phyloP scores from a whole-genome alignment of 106 monocot genomes.

The Phalaenopsis equestris region DNA sequence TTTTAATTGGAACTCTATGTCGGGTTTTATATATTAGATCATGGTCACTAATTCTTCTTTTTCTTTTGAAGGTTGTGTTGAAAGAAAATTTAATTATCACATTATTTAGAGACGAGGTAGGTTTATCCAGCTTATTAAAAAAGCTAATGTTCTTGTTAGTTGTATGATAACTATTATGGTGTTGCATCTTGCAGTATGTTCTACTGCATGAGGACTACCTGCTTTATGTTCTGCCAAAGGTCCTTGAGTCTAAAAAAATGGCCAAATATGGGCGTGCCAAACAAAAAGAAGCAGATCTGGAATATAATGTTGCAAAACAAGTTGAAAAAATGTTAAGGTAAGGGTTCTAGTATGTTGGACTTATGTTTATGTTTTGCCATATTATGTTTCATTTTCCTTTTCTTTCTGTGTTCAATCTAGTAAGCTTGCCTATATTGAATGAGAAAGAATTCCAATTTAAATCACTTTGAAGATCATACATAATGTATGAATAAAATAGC shows the following conservation, averaged over 20 bases:
- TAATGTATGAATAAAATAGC: background rate
- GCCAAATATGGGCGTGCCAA: slow-evolving; percentile 93
- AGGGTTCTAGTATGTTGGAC: background rate
- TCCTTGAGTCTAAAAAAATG: slow-evolving; percentile 93
- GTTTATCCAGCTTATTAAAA: slow-evolving; percentile 1
- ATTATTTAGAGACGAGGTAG: slow-evolving; percentile 94
- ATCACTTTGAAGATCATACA: background rate
- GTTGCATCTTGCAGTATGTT: slow-evolving; percentile 42
- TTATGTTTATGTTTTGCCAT: background rate
- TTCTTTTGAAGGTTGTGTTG: slow-evolving; percentile 72
- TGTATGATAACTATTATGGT: background rate
- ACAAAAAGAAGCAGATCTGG: slow-evolving; percentile 93
- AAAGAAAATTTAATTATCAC: slow-evolving; percentile 82
- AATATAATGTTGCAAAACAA: slow-evolving; percentile 98
- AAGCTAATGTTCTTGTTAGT: background rate
- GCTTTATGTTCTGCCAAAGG: slow-evolving; percentile 76
- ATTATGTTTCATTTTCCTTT: slow-evolving; percentile 3
- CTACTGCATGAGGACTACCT: slow-evolving; percentile 93
- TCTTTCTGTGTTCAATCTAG: background rate
- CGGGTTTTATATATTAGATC: background rate
- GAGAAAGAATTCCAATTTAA: background rate
- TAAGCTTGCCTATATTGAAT: background rate
- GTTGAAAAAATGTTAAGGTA: slow-evolving; percentile 96
- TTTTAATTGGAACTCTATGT: background rate
- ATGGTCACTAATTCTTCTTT: background rate